phyloP scores from a whole-genome alignment of 192 early-diverging fungal species.

The Linnemannia elongata region DNA sequence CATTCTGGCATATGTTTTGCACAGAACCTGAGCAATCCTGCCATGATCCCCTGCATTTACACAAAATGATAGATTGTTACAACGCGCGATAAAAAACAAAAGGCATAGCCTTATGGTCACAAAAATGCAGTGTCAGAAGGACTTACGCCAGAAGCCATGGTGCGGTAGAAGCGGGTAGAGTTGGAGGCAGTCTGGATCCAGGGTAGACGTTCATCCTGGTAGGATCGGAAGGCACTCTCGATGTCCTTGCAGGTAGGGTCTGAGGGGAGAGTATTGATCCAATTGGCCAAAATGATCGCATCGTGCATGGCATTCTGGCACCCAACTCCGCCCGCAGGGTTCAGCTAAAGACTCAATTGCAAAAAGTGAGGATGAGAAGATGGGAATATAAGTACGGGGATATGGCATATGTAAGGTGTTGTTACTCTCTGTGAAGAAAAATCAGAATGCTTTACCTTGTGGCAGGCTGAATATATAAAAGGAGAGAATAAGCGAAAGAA shows the following conservation, averaged over 20 bases:
- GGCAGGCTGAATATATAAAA: background rate
- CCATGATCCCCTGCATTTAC: background rate
- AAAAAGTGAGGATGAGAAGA: background rate
- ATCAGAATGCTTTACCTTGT: background rate
- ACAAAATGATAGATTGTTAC: background rate
- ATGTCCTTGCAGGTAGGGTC: background rate
- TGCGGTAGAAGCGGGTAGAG: background rate
- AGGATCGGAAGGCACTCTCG: background rate
- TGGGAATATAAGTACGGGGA: background rate
- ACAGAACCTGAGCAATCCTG: background rate
- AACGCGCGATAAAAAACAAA: background rate
- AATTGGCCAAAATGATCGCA: conserved; percentile 7
- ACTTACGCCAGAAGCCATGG: background rate
- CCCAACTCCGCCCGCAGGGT: background rate
- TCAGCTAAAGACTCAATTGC: background rate
- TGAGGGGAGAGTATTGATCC: background rate
- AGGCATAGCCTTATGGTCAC: too few species aligned
- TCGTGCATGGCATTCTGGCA: conserved; percentile 6
- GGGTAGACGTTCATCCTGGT: background rate
- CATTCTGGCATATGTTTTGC: conserved; percentile 4
- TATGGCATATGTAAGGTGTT: too few species aligned
- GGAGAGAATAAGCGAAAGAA: background rate
- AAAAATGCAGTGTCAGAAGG: too few species aligned
- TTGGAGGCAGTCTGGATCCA: background rate
- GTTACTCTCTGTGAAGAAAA: too few species aligned